Percentiles rank a stretch among this genome's conserved stretches.
These are phyloP conservation scores for Globisporangium megalacanthum DNA, from an alignment of 352 stramenopile genomes.

Conservation along the genomic window DNA sequence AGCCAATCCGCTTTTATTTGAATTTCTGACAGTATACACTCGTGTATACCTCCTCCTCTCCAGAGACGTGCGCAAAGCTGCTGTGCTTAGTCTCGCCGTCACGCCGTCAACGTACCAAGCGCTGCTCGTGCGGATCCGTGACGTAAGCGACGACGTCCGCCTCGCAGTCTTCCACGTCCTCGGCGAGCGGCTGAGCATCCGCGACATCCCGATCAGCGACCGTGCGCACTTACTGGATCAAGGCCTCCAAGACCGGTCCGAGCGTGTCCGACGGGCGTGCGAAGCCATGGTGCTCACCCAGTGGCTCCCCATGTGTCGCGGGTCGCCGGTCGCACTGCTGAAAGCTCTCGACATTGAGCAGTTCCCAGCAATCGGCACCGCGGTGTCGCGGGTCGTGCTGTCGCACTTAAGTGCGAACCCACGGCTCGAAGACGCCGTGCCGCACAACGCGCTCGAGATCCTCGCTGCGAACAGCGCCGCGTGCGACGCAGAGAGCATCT, in stretches of 20 bases:
- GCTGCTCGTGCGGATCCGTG: slow-evolving; percentile 70
- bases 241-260: slow-evolving; percentile 60
- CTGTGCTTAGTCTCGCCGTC: slow-evolving; percentile 44
- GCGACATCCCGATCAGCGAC: slow-evolving; percentile 59
- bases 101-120: slow-evolving; percentile 38
- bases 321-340: slow-evolving; percentile 47
- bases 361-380: slow-evolving; percentile 39
- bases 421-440: slow-evolving; percentile 22
- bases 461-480: slow-evolving; percentile 31
- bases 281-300: slow-evolving; percentile 67
- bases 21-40: no score
- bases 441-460: slow-evolving; percentile 43
- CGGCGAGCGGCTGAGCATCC: slow-evolving; percentile 31
- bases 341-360: slow-evolving; percentile 64
- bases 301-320: slow-evolving; percentile 55
- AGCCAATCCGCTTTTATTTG: no score
- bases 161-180: slow-evolving; percentile 53
- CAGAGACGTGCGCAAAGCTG: slow-evolving; percentile 67
- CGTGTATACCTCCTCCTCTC: not conserved
- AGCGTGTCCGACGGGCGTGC: slow-evolving; percentile 41
- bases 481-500: slow-evolving; percentile 49
- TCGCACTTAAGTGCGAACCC: slow-evolving; percentile 37
- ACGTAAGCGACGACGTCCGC: slow-evolving; percentile 64
- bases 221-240: slow-evolving; percentile 71
- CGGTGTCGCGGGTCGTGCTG: slow-evolving; percentile 44